Percentiles rank a stretch among this genome's conserved stretches.
Evolutionary conservation across 257 asterid species (phyloP).

Genomic region (Salvia rosmarinus): DNA sequence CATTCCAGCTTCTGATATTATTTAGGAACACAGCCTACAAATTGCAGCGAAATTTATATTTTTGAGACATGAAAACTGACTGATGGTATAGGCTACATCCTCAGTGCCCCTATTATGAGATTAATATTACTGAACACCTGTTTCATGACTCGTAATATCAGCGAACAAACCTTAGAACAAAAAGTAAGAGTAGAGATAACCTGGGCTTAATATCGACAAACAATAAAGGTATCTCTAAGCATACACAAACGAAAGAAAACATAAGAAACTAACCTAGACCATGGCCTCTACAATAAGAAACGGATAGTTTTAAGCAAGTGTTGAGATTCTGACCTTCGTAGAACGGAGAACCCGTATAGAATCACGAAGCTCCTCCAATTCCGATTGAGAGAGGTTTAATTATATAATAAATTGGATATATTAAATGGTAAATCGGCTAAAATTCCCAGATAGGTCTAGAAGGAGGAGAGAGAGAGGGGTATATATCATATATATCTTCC

Average conservation of each 20-base stretch:
- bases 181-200: not conserved
- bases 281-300: too few species aligned
- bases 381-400: conserved; percentile 34
- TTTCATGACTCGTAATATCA: not conserved
- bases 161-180: not conserved
- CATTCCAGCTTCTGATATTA: not conserved
- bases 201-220: not conserved
- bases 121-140: not conserved
- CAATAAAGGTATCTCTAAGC: not conserved
- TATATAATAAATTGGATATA: conserved; percentile 10
- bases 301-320: not conserved
- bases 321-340: conserved; percentile 29
- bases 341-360: conserved; percentile 3
- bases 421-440: conserved; percentile 14
- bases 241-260: not conserved
- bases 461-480: conserved; percentile 1
- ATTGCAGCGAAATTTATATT: not conserved
- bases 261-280: not conserved
- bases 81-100: not conserved
- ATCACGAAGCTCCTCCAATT: conserved; percentile 15
- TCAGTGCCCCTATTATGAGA: not conserved
- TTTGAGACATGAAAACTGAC: not conserved
- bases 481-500: conserved; percentile 27
- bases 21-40: not conserved
- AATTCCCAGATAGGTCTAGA: conserved; percentile 38